Evolutionary conservation across 331 rosid genomes (phyloP).

Genomic region (Malus hybrid): DNA sequence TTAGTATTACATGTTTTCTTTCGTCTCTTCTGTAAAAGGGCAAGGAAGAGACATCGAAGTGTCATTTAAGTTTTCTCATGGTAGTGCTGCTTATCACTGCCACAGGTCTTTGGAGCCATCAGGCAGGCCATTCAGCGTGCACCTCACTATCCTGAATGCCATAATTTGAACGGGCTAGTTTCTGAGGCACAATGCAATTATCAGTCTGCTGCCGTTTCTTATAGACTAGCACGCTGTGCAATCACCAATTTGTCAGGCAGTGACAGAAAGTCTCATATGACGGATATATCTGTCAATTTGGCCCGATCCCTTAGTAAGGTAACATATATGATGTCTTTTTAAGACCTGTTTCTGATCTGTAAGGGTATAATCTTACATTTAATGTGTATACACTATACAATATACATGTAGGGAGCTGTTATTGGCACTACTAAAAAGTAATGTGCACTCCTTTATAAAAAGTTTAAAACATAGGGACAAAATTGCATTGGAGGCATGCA

Average conservation of each 20-base stretch:
- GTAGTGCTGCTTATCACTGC: background rate
- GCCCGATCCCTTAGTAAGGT: conserved; percentile 81
- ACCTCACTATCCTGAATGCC: conserved; percentile 83
- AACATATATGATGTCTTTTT: conserved; percentile 4
- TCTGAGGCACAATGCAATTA: conserved; percentile 76
- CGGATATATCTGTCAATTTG: conserved; percentile 71
- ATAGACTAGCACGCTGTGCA: conserved; percentile 66
- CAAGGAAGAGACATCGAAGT: background rate
- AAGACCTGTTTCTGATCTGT: background rate
- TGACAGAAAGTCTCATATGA: conserved; percentile 38
- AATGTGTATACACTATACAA: background rate
- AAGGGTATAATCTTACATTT: background rate
- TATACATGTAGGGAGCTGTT: no score
- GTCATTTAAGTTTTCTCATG: background rate
- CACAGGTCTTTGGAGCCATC: conserved; percentile 85
- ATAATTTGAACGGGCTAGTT: conserved; percentile 76
- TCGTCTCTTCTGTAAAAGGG: background rate
- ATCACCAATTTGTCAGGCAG: conserved; percentile 24
- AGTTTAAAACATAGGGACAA: no score
- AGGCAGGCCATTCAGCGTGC: conserved; percentile 81
- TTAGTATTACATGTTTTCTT: conserved; percentile 11
- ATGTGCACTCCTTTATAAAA: no score
- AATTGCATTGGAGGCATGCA: no score
- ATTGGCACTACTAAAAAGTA: no score
- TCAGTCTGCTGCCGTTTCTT: conserved; percentile 62